Evolutionary conservation across 441 rosid species (phyloP), one percentile per base, ranked within the genome.

Genomic region (Iberis amara): DNA sequence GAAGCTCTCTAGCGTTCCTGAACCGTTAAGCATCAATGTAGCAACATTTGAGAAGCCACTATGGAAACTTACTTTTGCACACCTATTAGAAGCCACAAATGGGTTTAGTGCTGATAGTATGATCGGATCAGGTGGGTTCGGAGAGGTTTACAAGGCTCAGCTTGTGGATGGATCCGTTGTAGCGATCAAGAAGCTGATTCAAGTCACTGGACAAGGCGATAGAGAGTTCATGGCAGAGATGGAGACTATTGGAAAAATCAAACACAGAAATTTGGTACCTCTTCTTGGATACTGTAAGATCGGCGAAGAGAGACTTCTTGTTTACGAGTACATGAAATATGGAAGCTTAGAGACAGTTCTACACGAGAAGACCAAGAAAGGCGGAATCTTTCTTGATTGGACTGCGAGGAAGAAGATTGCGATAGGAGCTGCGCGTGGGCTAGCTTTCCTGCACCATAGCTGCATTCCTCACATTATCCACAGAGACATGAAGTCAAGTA

Each of bases 181-280:
- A 18, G 97, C 97, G 7, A 89, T 89, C 68, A 89, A 89, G 78
- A 89, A 89, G 66, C 79, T 89, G 38, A 81, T 82, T 59, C 89
- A 84, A 51, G 79, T 86, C n/a, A 84, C 96, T 1, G 94, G 96
- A 15, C 97, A 89, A 68, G 97, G 97, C 4, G 96, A 89, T 64
- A 79, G 97, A 62, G 97, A 90, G 67, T 90, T 90, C 70, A 79
- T 86, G 94, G 97, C 97, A 1, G 97, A 90, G 76, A 90, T 86
- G 97, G 97, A 86, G 63, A 90, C 96, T 0, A 84, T 90, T 32
- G 97, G 97, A 44, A 90, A 90, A 76, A 86, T 90, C 68, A 89
- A 86, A 80, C 95, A 89, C 67, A 71, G 89, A 40, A 89, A 89
- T 59, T 73, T 89, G 37, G 97, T 90, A 52, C 96, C 96, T 15